A percentile compares a stretch with the other conserved stretches of the same genome.
phyloP scores from a whole-genome alignment of 805 yeast genomes.

The Saccharomycopsis amapae region DNA sequence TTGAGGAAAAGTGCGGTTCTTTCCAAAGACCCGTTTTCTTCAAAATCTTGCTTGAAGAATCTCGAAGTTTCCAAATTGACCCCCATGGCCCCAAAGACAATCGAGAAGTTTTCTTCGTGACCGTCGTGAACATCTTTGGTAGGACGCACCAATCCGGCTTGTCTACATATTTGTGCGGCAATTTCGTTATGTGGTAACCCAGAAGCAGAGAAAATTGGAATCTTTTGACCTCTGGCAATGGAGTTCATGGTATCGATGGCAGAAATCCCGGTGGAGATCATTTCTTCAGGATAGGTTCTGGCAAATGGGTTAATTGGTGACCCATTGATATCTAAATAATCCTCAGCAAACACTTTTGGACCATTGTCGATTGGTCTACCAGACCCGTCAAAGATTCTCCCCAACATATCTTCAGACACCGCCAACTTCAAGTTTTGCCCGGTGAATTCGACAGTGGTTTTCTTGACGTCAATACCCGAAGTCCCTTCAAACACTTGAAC shows the following conservation, averaged over 20 bases:
- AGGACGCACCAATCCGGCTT: slow-evolving; percentile 98
- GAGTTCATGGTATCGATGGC: slow-evolving; percentile 99
- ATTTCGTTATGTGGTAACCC: slow-evolving; percentile 99
- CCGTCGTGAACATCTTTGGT: slow-evolving; percentile 99
- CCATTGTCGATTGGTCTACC: slow-evolving; percentile 98
- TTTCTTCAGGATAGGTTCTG: slow-evolving; percentile 98
- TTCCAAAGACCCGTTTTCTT: slow-evolving; percentile 97
- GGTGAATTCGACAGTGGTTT: slow-evolving; percentile 94
- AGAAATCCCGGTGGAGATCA: slow-evolving; percentile 98
- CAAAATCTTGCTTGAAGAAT: slow-evolving; percentile 98
- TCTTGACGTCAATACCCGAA: slow-evolving; percentile 96
- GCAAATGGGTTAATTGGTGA: slow-evolving; percentile 98
- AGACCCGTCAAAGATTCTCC: slow-evolving; percentile 97
- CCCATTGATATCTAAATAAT: slow-evolving; percentile 95
- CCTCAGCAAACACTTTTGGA: slow-evolving; percentile 97
- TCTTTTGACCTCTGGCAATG: slow-evolving; percentile 99
- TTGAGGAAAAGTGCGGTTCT: slow-evolving; percentile 95
- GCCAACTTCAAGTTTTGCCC: slow-evolving; percentile 91
- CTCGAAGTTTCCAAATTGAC: slow-evolving; percentile 97
- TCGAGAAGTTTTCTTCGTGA: slow-evolving; percentile 98
- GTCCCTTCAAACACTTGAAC: slow-evolving; percentile 99
- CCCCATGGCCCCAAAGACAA: slow-evolving; percentile 99
- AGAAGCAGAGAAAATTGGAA: slow-evolving; percentile 97
- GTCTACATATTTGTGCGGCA: slow-evolving; percentile 99
- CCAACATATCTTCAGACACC: slow-evolving; percentile 94